phyloP scores from a whole-genome alignment of 352 stramenopile species.

The Hyaloperonospora brassicae region DNA sequence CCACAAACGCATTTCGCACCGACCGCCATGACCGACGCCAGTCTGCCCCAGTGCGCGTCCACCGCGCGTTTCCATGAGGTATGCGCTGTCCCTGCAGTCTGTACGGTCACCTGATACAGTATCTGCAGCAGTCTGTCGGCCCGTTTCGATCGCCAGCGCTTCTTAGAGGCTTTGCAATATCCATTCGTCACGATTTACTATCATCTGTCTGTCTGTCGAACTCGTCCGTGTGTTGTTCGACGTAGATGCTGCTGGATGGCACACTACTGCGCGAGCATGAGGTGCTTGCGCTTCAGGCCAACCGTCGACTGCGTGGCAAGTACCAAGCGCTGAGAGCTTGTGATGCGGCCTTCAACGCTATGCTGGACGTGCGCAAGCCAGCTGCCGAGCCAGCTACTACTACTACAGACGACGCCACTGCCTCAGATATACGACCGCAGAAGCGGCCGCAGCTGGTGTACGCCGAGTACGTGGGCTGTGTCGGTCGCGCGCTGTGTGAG shows the following conservation, averaged over 20 bases:
- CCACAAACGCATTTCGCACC: slow-evolving; percentile 1
- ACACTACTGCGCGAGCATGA: slow-evolving; percentile 32
- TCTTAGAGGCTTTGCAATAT: no score
- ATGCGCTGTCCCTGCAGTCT: not conserved
- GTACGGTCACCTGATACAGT: no score
- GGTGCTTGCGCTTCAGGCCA: slow-evolving; percentile 33
- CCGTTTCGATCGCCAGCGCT: no score
- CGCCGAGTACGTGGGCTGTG: slow-evolving; percentile 56
- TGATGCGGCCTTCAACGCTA: slow-evolving; percentile 41
- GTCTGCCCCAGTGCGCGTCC: slow-evolving; percentile 49
- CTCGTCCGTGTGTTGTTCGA: no score
- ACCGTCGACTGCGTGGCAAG: slow-evolving; percentile 30
- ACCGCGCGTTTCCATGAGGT: slow-evolving; percentile 66
- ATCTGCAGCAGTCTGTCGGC: no score
- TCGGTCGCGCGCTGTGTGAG: slow-evolving; percentile 41
- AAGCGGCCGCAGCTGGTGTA: slow-evolving; percentile 47
- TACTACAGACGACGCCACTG: not conserved
- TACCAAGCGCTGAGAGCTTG: slow-evolving; percentile 49
- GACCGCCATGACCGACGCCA: slow-evolving; percentile 27
- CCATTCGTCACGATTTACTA: not conserved
- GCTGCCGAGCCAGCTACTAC: not conserved
- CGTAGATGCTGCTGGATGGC: slow-evolving; percentile 39
- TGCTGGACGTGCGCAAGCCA: slow-evolving; percentile 27
- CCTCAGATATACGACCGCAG: slow-evolving; percentile 8
- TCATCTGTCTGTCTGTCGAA: slow-evolving; percentile 6